Base-by-base conservation (phyloP, 257 asterid genomes). In the Solanum virginianum region DNA sequence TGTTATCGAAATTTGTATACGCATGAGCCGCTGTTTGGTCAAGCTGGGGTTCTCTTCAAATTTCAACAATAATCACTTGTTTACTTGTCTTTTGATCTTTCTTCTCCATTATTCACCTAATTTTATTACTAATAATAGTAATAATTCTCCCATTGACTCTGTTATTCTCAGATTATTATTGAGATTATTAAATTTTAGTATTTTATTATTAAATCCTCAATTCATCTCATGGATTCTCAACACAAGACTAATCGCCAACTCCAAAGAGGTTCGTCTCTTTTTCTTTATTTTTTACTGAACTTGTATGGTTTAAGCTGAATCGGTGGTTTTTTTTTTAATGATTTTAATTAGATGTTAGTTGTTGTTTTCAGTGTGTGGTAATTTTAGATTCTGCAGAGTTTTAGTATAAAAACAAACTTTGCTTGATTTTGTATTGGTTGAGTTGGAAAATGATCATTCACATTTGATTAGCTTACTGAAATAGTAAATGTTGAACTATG, bases 1-100 rank as follows among this genome's bases (percentile, higher is more conserved):
- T n/a, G 6, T 62, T 8, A 1, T 18, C 63, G 24, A 4, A 56
- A 32, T 66, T 32, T 66, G 88, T 81, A 94, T 88, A 94, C 99
- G 99, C 91, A 95, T 95, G 99, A 95, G 96, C 92, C 88, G 95
- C 92, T 89, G 95, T 90, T 90, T 88, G 93, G 92, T 87, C 85
- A 92, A 91, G 92, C 94, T 92, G 91, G 94, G 88, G 80, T 85
- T 87, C 86, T 89, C 91, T 70, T 75, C 81, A 47, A 74, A 84
- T 71, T 86, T 93, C 15, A 89, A 89, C 29, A 66, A 66, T 93
- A 85, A 85, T 87, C 87, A 88, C 79, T 82, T 89, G 29, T 77
- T 69, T 4, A 70, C 62, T 68, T 18, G 77, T 18, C 81, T 81
- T 74, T 69, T 84, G 14, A 75, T 85, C 62, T 90, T 88, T 14